Base-by-base conservation (phyloP, 805 yeast species). In the Torulaspora quercuum region DNA sequence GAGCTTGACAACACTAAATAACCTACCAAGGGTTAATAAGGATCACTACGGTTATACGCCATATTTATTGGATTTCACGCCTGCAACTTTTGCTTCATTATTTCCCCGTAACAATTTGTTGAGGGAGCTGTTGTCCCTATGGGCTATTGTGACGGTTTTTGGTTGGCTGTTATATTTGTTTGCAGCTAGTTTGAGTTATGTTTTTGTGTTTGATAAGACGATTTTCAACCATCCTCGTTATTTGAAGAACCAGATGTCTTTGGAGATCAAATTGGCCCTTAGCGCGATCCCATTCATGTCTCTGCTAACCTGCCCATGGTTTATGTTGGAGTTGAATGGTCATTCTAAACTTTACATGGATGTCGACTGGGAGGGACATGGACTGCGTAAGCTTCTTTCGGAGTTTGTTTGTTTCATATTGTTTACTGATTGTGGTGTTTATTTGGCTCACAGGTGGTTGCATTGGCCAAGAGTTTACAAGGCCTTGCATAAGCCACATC, bases 171-270 rank as follows among this genome's bases (percentile, higher is more conserved):
- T 90, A 29, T 92, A 92, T 62, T 67, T 88, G 27, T 49, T 65
- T 12, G 81, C 78, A 35, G 97, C 97, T 3, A 69, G 79, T 10
- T 51, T 83, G n/a, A 79, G 95, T 7, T 92, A 84, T 60, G 49
- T 70, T 23, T 77, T 82, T 49, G 78, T 92, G 15, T 92, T 86
- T 59, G 97, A 92, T 64, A 82, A 80, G 57, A 79, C 80, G 37
- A 85, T 87, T 41, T 87, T 90, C 73, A 86, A 90, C 65, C 98
- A 92, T 62, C 98, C 98, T 42, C 76, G 95, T 61, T 90, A 85
- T 63, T 73, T 92, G 64, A 92, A 92, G 61, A 90, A 92, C 66
- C 98, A 92, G 68, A 78, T 92, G 76, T 65, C 75, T 4, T 67
- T 86, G 57, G 98, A 92, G 61, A 83, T 90, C 45, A 65, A 72